Conservation (phyloP, 805 yeast genomes). For the Saturnispora dispora region DNA sequence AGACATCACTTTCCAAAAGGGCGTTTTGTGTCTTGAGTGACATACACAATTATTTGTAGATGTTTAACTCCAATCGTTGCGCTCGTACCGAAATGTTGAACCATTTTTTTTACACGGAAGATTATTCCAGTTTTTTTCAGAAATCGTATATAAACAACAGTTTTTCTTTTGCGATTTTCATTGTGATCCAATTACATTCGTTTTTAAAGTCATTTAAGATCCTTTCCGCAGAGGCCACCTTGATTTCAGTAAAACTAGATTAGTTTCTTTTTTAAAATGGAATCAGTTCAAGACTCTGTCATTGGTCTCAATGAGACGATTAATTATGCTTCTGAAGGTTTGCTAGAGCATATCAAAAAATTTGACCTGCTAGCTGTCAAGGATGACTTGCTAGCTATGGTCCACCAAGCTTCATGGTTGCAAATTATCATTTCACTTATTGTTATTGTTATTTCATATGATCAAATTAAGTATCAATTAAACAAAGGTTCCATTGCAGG, state of each 20-base stretch:
- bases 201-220: neutral
- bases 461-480: slow-evolving; percentile 68
- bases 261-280: slow-evolving; percentile 9
- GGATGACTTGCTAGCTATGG: neutral
- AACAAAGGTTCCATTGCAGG: slow-evolving; percentile 89
- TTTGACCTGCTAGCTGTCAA: neutral
- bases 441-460: slow-evolving; percentile 47
- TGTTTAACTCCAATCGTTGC: neutral
- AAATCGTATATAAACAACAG: neutral
- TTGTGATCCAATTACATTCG: neutral
- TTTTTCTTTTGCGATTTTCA: neutral
- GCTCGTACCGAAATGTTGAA: slow-evolving; percentile 9
- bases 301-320: slow-evolving; percentile 6
- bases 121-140: neutral
- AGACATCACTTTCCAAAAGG: neutral
- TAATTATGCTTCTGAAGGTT: neutral
- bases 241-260: neutral
- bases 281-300: slow-evolving; percentile 15
- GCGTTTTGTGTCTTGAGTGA: neutral
- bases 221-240: neutral
- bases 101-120: slow-evolving; percentile 4
- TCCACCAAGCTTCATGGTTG: slow-evolving; percentile 36
- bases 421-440: slow-evolving; percentile 40
- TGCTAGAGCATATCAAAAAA: neutral
- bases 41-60: neutral